Base-by-base conservation (phyloP, 2,329 filamentous ascomycete species). In the Stemphylium beticola region DNA sequence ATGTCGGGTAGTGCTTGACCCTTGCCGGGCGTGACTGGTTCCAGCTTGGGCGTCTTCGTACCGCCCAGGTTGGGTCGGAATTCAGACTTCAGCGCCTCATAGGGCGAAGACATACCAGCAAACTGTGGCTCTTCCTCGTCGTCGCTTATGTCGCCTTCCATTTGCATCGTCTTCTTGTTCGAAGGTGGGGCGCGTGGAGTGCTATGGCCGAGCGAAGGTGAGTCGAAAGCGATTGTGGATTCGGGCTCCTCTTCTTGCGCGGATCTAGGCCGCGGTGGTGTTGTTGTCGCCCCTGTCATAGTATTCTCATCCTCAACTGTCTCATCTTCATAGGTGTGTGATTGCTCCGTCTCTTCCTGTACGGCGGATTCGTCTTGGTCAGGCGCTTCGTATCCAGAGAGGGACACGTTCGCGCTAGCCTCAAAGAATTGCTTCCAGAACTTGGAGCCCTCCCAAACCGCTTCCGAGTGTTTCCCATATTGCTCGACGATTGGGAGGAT, bases 401-500 rank as follows among this genome's bases (percentile, higher is more conserved):
- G 84, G 10, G 93, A 96, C 22, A 99, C 93, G 69, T 99, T 98
- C 73, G 95, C 95, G 42, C 93, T 96, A 32, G 95, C 92, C 78
- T 99, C 95, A 77, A 99, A 99, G 81, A 99, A 99, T 80, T 98
- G 93, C 78, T 99, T 99, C 95, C 95, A 99, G 78, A 99, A 99
- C 90, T 96, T 96, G 49, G 93, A 96, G 18, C 93, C 92, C 67
- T 98, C 93, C 95, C 95, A 99, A 2, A 99, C 93, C 43, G 92
- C 87, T 60, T 88, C 89, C 1, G 95, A 98, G 72, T 98, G 90
- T 63, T 96, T 92, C 40, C 91, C 91, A 77, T 99, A 99, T 71
- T 96, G 89, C 74, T 98, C 93, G 17, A 99, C 92, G 1, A 97
- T 84, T 1, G 95, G 95, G 3, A 99, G 79, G 50, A 99, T 97